Evolutionary conservation across 208 protist genomes (phyloP).

Genomic region (Tritrichomonas foetus): DNA sequence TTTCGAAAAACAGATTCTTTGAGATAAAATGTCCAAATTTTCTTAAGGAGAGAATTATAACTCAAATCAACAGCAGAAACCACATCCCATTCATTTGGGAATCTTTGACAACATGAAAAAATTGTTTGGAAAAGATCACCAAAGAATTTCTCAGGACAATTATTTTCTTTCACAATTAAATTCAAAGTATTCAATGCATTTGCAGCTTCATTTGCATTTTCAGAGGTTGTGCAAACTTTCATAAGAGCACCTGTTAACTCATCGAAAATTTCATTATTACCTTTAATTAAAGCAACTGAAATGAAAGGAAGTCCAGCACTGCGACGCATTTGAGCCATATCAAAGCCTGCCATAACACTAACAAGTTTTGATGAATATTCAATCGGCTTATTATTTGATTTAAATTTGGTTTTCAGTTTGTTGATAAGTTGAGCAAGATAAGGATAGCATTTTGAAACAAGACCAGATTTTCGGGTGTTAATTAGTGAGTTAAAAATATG

Average conservation of each 20-base stretch:
- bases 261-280: not conserved
- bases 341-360: not conserved
- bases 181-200: slow-evolving; percentile 26
- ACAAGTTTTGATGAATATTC: not conserved
- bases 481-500: not conserved
- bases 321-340: not conserved
- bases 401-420: not conserved
- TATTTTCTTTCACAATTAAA: not conserved
- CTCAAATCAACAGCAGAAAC: slow-evolving; percentile 24
- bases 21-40: not conserved
- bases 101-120: not conserved
- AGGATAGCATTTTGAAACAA: not conserved
- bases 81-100: not conserved
- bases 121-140: not conserved
- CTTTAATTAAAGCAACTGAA: not conserved
- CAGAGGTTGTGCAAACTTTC: not conserved
- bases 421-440: not conserved
- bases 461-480: not conserved
- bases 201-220: not conserved
- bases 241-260: not conserved
- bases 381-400: not conserved
- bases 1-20: not conserved
- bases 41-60: not conserved
- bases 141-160: not conserved
- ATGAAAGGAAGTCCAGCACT: slow-evolving; percentile 1